These are phyloP conservation scores for Ambrosia hybrid DNA, from an alignment of 140 eudicot genomes.

Conservation along the genomic window DNA sequence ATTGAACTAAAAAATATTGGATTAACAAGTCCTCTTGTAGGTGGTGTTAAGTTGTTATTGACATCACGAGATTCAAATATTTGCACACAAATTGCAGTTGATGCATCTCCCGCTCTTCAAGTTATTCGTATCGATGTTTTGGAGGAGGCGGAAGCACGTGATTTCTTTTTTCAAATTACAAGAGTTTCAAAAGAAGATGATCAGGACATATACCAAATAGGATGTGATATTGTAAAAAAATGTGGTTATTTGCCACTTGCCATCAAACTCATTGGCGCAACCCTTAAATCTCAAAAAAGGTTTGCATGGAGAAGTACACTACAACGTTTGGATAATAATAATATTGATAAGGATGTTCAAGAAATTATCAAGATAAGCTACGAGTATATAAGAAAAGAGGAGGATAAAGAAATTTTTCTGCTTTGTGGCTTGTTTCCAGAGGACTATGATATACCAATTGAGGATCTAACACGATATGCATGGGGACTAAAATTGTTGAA, in stretches of 20 bases:
- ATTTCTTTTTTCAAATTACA: background rate
- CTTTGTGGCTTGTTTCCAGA: constrained; percentile 31
- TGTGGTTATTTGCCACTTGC: constrained; percentile 35
- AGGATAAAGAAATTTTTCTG: constrained; percentile 15
- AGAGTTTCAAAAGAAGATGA: background rate
- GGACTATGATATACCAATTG: constrained; percentile 25
- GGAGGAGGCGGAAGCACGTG: background rate
- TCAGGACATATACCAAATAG: background rate
- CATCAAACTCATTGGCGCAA: constrained; percentile 17
- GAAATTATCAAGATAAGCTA: constrained; percentile 26
- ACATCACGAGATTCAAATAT: constrained; percentile 17
- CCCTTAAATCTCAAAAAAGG: constrained; percentile 4
- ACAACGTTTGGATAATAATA: background rate
- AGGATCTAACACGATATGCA: constrained; percentile 26
- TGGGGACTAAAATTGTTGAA: constrained; percentile 18
- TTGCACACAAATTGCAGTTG: constrained; percentile 8
- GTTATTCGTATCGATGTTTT: constrained; percentile 16
- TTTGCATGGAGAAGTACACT: constrained; percentile 10
- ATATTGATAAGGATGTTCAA: background rate
- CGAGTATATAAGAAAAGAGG: background rate
- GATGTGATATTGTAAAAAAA: constrained; percentile 15
- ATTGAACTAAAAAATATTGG: constrained; percentile 19
- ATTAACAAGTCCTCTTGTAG: constrained; percentile 10
- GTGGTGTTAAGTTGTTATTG: constrained; percentile 20
- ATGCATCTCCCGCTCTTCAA: background rate